Evolutionary conservation across 2,329 filamentous ascomycete species (phyloP), one percentile per base, ranked within the genome.

Genomic region (Claviceps citrina): DNA sequence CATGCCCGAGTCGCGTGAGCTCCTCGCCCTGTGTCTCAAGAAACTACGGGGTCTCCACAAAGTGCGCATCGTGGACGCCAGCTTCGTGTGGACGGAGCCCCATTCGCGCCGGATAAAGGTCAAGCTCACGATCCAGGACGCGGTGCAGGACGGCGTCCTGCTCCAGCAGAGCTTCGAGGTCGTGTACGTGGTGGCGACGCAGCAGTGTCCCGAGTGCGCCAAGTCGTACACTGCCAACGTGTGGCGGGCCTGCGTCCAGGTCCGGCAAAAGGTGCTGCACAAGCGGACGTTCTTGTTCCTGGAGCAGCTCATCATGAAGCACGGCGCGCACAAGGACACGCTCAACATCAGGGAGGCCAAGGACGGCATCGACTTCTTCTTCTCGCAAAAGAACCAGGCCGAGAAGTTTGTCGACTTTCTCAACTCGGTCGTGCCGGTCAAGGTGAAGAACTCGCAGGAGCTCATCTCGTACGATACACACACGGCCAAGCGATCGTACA

Each of bases 281-380:
- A 98, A 96, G 75, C 72, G 91, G 52, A 74, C 71, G 1, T 74
- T 75, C 50, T 52, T 75, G 34, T 71, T 68, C 56, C 76, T 96
- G 27, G 91, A 96, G 62, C 89, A 98, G 67, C 71, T 96, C 42
- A 93, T 98, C 51, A 69, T 98, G 51, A 96, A 95, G 68, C 86
- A 96, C 59, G 75, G 76, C 41, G 91, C 89, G 4, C 87, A 94
- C 60, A 75, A 77, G 48, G 87, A 98, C 50, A 91, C 89, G 1
- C 87, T 95, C 62, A 98, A 96, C 60, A 98, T 98, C 64, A 95
- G 93, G 58, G 91, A 98, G 63, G 83, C 84, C 22, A 87, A 87
- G 62, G 86, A 95, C 51, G 91, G 91, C 1, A 78, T 98, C 44
- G 91, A 98, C 58, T 98, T 98, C 60, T 98, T 80, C 70, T 98